A percentile compares a stretch with the other conserved stretches of the same genome.
Conservation (phyloP, 768 basidiomycete genomes). For the Scleroderma bovista region DNA sequence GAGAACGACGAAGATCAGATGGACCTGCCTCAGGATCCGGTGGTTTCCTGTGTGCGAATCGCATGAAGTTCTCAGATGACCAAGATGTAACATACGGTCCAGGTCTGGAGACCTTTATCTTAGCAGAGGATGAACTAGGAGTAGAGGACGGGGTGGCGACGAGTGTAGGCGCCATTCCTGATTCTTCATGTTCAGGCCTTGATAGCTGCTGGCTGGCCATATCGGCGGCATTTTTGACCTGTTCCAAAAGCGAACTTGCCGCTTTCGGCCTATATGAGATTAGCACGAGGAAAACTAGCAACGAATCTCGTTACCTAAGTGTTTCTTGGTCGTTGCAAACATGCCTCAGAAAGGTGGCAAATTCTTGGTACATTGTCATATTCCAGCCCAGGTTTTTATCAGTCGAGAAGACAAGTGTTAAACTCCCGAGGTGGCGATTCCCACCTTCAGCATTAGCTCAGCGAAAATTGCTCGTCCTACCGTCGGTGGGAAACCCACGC, state of each 20-base stretch:
- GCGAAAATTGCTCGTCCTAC: neutral
- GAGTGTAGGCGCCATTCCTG: neutral
- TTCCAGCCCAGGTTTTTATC: slow-evolving; percentile 11
- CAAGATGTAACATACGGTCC: slow-evolving; percentile 12
- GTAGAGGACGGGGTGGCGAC: slow-evolving; percentile 11
- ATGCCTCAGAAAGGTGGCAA: slow-evolving; percentile 11
- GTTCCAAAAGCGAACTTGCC: slow-evolving; percentile 15
- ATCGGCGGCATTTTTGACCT: neutral
- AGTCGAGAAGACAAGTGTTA: slow-evolving; percentile 22
- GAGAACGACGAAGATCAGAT: slow-evolving; percentile 28
- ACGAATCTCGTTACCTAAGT: slow-evolving; percentile 11
- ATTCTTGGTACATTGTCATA: slow-evolving; percentile 16
- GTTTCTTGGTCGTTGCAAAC: neutral
- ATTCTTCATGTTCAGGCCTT: neutral
- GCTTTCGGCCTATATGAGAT: slow-evolving; percentile 9
- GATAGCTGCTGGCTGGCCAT: slow-evolving; percentile 15
- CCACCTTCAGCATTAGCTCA: slow-evolving; percentile 11
- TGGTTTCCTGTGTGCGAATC: slow-evolving; percentile 7
- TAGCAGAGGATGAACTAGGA: slow-evolving; percentile 15
- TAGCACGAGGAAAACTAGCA: neutral
- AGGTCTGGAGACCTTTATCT: slow-evolving; percentile 4
- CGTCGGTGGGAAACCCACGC: slow-evolving; percentile 4
- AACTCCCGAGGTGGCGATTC: neutral
- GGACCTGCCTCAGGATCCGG: slow-evolving; percentile 5
- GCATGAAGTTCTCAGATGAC: neutral